Evolutionary conservation across 305 asterid genomes (phyloP).

Genomic region (Fraxinus angustifolia): DNA sequence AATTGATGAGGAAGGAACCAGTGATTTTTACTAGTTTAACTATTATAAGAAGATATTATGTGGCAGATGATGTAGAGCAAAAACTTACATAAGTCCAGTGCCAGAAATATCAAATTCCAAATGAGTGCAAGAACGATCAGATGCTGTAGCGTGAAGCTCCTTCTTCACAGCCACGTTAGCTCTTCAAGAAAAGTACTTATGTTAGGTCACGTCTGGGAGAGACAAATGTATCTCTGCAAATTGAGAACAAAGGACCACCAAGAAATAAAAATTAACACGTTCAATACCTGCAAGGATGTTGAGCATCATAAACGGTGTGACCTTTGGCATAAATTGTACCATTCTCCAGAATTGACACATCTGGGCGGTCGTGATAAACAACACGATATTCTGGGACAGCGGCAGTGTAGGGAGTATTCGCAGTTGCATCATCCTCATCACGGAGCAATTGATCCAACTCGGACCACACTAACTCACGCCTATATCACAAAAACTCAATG

Average conservation of each 20-base stretch:
- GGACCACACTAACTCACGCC: slow-evolving; percentile 93
- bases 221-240: background rate
- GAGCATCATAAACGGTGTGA: slow-evolving; percentile 67
- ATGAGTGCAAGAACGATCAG: slow-evolving; percentile 97
- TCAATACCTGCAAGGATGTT: slow-evolving; percentile 80
- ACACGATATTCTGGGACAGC: slow-evolving; percentile 86
- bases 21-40: background rate
- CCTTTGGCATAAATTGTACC: slow-evolving; percentile 52
- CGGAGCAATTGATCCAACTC: slow-evolving; percentile 76
- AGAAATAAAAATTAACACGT: background rate
- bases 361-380: slow-evolving; percentile 54
- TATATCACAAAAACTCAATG: slow-evolving; percentile 22
- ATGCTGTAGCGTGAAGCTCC: slow-evolving; percentile 86
- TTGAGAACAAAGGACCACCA: background rate
- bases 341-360: slow-evolving; percentile 31
- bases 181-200: slow-evolving; percentile 34
- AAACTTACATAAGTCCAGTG: slow-evolving; percentile 75
- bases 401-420: slow-evolving; percentile 88
- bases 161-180: slow-evolving; percentile 71
- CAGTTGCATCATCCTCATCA: slow-evolving; percentile 61
- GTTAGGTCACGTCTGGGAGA: slow-evolving; percentile 15
- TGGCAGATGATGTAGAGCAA: background rate
- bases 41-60: background rate
- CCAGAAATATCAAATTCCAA: slow-evolving; percentile 92
- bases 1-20: background rate